phyloP scores from a whole-genome alignment of 2,329 filamentous ascomycete species.

The Ilyonectria robusta region DNA sequence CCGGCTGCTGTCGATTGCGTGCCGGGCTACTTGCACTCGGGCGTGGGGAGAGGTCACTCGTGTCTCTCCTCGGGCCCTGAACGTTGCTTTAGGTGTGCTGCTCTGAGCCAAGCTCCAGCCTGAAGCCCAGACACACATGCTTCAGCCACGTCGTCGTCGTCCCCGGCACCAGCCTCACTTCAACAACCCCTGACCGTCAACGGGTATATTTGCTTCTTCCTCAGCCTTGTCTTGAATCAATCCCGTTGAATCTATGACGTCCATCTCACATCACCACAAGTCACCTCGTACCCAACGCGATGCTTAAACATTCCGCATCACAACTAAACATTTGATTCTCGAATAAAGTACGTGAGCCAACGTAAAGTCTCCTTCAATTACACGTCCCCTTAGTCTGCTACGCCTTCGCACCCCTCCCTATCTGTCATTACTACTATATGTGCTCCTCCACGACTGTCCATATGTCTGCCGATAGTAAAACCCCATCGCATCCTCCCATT shows the following conservation, averaged over 20 bases:
- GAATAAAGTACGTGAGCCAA: constrained; percentile 4
- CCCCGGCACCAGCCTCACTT: neutral
- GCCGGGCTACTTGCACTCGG: constrained; percentile 33
- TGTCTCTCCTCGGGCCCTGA: neutral
- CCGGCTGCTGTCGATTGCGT: constrained; percentile 26
- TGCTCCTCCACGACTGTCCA: constrained; percentile 35
- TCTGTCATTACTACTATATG: constrained; percentile 47
- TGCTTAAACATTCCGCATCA: neutral
- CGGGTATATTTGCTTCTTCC: neutral
- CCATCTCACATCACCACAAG: neutral
- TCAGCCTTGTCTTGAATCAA: neutral
- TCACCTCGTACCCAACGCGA: too few species aligned
- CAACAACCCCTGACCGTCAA: neutral
- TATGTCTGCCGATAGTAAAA: constrained; percentile 41
- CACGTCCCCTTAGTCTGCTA: constrained; percentile 32
- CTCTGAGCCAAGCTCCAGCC: neutral
- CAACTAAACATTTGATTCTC: neutral
- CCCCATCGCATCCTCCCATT: constrained; percentile 28
- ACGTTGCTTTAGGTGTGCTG: neutral
- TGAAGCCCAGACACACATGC: neutral
- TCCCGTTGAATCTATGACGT: neutral
- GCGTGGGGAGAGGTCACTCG: constrained; percentile 43
- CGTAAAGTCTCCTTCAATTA: constrained; percentile 41
- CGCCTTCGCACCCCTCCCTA: constrained; percentile 20
- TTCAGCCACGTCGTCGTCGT: neutral